Conservation (phyloP, 1,139 yeast species). For the Taphrina sp. region DNA sequence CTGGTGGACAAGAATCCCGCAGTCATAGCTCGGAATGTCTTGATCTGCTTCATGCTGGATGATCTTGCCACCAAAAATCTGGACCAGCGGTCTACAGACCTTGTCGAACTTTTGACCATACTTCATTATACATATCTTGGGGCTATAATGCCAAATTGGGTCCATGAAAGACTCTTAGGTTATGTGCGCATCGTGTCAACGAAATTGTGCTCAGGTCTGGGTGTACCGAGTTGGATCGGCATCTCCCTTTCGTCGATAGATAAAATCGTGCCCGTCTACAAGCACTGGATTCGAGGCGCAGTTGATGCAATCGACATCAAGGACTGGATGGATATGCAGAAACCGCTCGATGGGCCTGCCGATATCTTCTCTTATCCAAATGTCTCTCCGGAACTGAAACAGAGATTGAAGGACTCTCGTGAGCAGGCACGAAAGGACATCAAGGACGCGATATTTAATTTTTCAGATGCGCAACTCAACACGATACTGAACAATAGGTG, state of each 20-base stretch:
- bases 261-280: conserved; percentile 27
- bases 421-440: conserved; percentile 21
- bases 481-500: conserved; percentile 18
- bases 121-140: conserved; percentile 29
- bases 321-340: conserved; percentile 29
- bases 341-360: conserved; percentile 19
- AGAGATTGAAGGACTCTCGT: conserved; percentile 15
- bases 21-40: conserved; percentile 20
- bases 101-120: conserved; percentile 16
- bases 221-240: conserved; percentile 20
- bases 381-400: conserved; percentile 18
- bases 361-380: conserved; percentile 6
- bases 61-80: conserved; percentile 13
- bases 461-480: conserved; percentile 25
- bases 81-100: neutral
- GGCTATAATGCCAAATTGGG: conserved; percentile 31
- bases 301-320: conserved; percentile 9
- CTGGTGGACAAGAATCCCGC: conserved; percentile 24
- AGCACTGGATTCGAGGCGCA: conserved; percentile 27
- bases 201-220: conserved; percentile 23
- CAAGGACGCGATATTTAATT: conserved; percentile 21
- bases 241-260: conserved; percentile 25
- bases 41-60: conserved; percentile 23
- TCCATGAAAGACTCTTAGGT: conserved; percentile 21
- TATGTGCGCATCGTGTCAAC: conserved; percentile 22